These are phyloP conservation scores for Tetrahymena malaccensis DNA, from an alignment of 73 alveolate genomes.

Conservation along the genomic window DNA sequence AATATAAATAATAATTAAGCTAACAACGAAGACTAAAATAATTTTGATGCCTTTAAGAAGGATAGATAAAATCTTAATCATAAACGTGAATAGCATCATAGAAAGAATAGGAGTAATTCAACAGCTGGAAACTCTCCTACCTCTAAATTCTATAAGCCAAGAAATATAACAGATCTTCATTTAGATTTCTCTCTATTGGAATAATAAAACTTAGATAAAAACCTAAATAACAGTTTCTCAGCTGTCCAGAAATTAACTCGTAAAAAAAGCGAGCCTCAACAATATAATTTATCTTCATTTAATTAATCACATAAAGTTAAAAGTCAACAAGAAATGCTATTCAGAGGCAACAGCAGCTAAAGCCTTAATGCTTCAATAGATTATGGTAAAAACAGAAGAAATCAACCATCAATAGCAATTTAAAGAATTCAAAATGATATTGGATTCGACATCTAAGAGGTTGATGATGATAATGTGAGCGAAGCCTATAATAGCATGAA, in stretches of 20 bases:
- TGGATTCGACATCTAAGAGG: neutral
- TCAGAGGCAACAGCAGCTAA: neutral
- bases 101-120: neutral
- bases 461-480: neutral
- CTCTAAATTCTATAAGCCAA: neutral
- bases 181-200: neutral
- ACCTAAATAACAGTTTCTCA: neutral
- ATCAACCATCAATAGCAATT: neutral
- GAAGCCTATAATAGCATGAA: neutral
- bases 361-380: neutral
- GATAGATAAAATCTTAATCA: neutral
- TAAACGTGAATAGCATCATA: neutral
- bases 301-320: neutral
- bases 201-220: neutral
- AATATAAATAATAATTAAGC: neutral
- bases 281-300: neutral
- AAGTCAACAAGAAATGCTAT: neutral
- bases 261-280: neutral
- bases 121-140: neutral
- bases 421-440: neutral
- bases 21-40: neutral
- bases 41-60: neutral
- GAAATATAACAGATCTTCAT: neutral
- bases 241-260: neutral
- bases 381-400: neutral